Evolutionary conservation across 495 filamentous ascomycete genomes (phyloP).

Genomic region (Penicillium tannophilum): DNA sequence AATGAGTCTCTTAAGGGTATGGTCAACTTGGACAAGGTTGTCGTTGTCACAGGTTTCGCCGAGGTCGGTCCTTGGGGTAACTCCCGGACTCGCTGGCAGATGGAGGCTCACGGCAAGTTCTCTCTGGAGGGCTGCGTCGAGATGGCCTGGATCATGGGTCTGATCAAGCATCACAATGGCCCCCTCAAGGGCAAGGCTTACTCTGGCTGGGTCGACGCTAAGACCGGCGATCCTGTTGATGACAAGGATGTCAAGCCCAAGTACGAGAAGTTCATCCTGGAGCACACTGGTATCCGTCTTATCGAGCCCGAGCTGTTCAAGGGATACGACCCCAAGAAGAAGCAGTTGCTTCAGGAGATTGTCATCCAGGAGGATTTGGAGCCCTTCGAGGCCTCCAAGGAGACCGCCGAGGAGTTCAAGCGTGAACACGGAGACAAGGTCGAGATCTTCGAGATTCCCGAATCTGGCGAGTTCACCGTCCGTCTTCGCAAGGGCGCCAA

Average conservation of each 20-base stretch:
- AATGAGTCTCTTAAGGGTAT: conserved; percentile 89
- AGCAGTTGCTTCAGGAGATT: conserved; percentile 96
- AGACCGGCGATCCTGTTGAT: conserved; percentile 91
- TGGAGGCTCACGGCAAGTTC: conserved; percentile 96
- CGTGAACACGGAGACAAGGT: conserved; percentile 96
- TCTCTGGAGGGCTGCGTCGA: conserved; percentile 97
- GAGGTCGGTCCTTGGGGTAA: conserved; percentile 99
- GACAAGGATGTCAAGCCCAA: conserved; percentile 97
- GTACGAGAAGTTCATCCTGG: conserved; percentile 94
- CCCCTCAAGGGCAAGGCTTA: conserved; percentile 95
- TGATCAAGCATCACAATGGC: conserved; percentile 99
- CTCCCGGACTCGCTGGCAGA: conserved; percentile 96
- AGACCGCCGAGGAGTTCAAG: conserved; percentile 96
- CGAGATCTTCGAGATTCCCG: conserved; percentile 93
- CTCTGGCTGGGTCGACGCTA: conserved; percentile 95
- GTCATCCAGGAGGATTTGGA: conserved; percentile 96
- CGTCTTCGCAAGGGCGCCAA: conserved; percentile 92
- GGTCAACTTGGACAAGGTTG: conserved; percentile 97
- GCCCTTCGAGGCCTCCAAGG: conserved; percentile 95
- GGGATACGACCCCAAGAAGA: conserved; percentile 97
- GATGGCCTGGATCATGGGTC: conserved; percentile 99
- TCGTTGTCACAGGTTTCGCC: conserved; percentile 95
- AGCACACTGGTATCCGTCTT: conserved; percentile 95
- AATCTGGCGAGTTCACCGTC: conserved; percentile 92
- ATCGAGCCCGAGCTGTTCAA: conserved; percentile 98